Conservation (phyloP, 257 asterid genomes). For the Solanum phureja region DNA sequence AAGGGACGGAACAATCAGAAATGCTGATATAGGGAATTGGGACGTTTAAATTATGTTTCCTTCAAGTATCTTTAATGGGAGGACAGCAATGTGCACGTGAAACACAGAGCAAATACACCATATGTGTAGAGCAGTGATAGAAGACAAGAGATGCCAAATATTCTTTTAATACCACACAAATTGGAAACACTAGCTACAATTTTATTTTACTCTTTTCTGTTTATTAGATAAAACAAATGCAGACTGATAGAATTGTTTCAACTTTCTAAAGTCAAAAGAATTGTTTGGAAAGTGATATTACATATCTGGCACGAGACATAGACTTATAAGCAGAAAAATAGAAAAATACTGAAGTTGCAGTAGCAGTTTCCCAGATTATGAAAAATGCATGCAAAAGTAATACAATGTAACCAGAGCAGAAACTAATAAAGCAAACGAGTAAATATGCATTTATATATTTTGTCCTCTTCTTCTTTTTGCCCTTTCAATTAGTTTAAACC, state of each 20-base stretch:
- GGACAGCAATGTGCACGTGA: slow-evolving; percentile 3
- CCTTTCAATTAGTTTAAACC: not conserved
- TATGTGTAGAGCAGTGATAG: not conserved
- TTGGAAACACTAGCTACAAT: not conserved
- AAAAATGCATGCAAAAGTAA: not conserved
- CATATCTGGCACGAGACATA: not conserved
- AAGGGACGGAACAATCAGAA: not conserved
- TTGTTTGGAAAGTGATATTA: not conserved
- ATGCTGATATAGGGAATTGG: not conserved
- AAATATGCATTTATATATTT: not conserved
- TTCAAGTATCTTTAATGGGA: not conserved
- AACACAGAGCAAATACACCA: not conserved
- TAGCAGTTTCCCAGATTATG: not conserved
- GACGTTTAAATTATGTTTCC: not conserved
- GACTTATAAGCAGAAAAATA: not conserved
- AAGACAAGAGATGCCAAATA: not conserved
- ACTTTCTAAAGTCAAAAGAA: not conserved
- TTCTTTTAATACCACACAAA: not conserved
- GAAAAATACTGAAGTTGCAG: not conserved
- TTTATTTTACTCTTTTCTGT: not conserved
- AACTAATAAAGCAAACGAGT: not conserved
- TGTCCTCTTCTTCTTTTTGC: not conserved
- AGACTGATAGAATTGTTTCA: not conserved
- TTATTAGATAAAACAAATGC: not conserved
- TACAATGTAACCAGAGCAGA: not conserved